Evolutionary conservation across 352 stramenopile genomes (phyloP), one percentile per base, ranked within the genome.

Genomic region (Plasmopara viticola): DNA sequence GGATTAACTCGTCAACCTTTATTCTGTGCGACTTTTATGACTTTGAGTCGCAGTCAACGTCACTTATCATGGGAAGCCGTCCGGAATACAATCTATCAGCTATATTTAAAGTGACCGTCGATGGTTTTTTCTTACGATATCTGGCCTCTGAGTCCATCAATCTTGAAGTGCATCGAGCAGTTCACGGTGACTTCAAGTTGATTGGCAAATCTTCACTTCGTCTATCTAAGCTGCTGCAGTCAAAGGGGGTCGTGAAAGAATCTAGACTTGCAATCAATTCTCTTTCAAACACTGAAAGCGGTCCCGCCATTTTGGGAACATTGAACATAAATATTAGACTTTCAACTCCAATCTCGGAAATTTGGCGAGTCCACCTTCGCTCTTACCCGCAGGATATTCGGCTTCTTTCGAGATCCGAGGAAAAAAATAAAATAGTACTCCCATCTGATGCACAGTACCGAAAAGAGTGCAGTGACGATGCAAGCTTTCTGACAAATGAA

Each of bases 11-110:
- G 2, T 96, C 86, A 1, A 96, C 88, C 12, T 97, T 97, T 56
- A 71, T 96, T 6, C 55, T 97, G 14, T 87, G 94, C 30, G 92
- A 98, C 51, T 98, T 98, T 53, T 97, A 95, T 57, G 87, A 97
- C 57, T 98, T 95, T 53, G 90, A 98, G 60, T 95, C 87, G 0
- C 89, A 97, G 65, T 83, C 88, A 40, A 97, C 90, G 34, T 71
- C 90, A 20, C 64, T 97, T 30, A 47, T 97, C 10, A 70, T 86
- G 9, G 91, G 92, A 20, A 77, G 53, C 34, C 68, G 70, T 14
- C 91, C 90, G 2, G 70, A 81, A 14, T 98, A 95, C 68, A 95
- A 97, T 58, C 94, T 97, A 49, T 88, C 89, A 7, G 78, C 85
- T 10, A 95, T 78, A 0, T 98, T 95, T 62, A 96, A 95, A 57